Evolutionary conservation across 768 basidiomycete genomes (phyloP), one percentile per base, ranked within the genome.

Genomic region (Mycena capillaripes): DNA sequence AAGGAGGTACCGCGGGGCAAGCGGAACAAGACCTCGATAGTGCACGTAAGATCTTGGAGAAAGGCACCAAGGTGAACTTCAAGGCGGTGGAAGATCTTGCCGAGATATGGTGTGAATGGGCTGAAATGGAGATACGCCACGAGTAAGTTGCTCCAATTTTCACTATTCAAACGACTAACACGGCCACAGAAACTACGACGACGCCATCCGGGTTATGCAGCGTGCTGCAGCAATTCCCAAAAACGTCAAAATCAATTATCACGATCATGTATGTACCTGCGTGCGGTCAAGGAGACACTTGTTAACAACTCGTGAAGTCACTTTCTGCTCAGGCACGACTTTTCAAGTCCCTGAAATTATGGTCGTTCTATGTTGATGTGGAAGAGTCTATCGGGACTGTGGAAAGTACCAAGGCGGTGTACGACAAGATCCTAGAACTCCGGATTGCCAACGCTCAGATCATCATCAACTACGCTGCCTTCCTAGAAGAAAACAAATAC

Each of bases 51-150:
- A 93, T 99, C 32, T 84, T 99, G 40, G 97, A 98, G 79, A 97
- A 95, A 81, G 97, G 91, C 6, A 94, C 94, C 4, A 95, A 94
- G 76, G 91, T 98, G 48, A 94, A 93, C 78, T 98, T 97, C 86
- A 95, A 93, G 82, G 87, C 90, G n/a, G 97, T 99, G 12, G 97
- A 99, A 79, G 98, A 99, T 77, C 87, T 99, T 27, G 98, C 98
- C 0, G 98, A 99, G 81, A 90, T 98, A 17, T 99, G 98, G 98
- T 98, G 97, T 78, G 98, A 99, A 83, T 99, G 98, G 97, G 91
- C 98, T 9, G 98, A 99, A 83, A 92, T 99, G 93, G 98, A 99
- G 80, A 87, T 99, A 59, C 91, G 97, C 50, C 93, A 97, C 59
- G 97, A 97, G 97, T 97, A 84, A 77, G 95, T 87, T 38, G 66